Base-by-base conservation (phyloP, 257 asterid genomes). In the Plectranthus barbatus region DNA sequence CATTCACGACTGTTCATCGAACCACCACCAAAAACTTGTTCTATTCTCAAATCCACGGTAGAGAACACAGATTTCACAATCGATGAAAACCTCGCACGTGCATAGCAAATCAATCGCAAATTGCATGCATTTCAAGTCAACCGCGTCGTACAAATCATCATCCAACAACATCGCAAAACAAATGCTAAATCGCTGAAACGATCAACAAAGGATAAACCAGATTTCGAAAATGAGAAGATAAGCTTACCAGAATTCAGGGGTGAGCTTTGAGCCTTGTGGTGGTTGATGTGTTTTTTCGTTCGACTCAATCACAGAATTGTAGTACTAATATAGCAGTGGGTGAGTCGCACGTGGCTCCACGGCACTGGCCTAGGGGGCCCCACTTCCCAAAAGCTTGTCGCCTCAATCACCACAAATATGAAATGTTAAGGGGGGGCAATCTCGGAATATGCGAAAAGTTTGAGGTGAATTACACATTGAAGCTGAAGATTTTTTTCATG, bases 301-400 rank as follows among this genome's bases (percentile, higher is more conserved):
- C 31, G 5, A 0, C 4, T 2, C 18, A 52, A 23, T 24, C 39
- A 14, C 5, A 54, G 9, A 55, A 34, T 2, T 4, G 61, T 9
- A 9, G 18, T 2, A 33, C 2, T 33, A 17, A 55, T 17, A 55
- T 34, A 55, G 4, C 9, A 55, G 46, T 17, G 34, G 0, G 18
- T 23, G 19, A 0, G 2, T 3, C 50, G 68, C 74, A 72, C 81
- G 81, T 76, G 81, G 56, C 81, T 29, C 3, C 6, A 46, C 23
- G 46, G 26, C 34, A 59, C 7, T 65, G 70, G 73, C 26, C 29
- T 23, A 9, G 12, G 26, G 10, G 34, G 50, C n/a, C 48, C 71
- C 67, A 48, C 56, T 42, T 18, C 20, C 53, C 67, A 18, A 10
- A 2, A 44, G 14, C 47, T 54, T 11, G 8, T 29, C 29, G 7